Conservation (phyloP, 768 basidiomycete genomes). For the Tylopilus felleus region DNA sequence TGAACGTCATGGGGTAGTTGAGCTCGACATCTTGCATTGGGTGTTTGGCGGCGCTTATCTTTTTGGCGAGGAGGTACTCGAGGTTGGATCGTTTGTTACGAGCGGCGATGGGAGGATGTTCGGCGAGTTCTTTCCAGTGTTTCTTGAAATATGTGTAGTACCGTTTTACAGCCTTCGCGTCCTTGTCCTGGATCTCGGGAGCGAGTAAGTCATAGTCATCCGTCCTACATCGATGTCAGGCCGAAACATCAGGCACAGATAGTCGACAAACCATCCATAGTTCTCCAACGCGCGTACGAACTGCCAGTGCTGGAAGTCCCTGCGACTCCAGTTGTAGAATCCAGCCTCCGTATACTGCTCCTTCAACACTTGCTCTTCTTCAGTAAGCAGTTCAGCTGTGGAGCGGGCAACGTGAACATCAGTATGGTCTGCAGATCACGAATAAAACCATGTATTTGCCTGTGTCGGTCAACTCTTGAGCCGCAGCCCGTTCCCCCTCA, state of each 20-base stretch:
- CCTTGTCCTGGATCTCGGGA: constrained; percentile 82
- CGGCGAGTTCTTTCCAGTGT: constrained; percentile 73
- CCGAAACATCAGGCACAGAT: neutral
- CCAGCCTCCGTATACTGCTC: constrained; percentile 73
- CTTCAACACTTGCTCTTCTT: constrained; percentile 81
- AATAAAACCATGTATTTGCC: constrained; percentile 41
- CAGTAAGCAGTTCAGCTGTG: constrained; percentile 85
- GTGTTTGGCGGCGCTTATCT: constrained; percentile 78
- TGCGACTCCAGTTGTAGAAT: constrained; percentile 87
- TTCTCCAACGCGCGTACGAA: constrained; percentile 76
- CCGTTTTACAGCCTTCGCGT: constrained; percentile 65
- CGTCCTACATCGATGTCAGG: constrained; percentile 40
- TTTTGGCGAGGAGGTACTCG: constrained; percentile 72
- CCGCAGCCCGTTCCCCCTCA: constrained; percentile 73
- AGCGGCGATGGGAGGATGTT: constrained; percentile 76
- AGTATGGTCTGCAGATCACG: neutral
- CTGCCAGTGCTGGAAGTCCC: constrained; percentile 93
- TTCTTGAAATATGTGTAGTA: constrained; percentile 87
- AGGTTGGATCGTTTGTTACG: constrained; percentile 82
- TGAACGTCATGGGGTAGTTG: constrained; percentile 94
- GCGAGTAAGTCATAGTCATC: constrained; percentile 68
- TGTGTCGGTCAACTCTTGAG: constrained; percentile 85
- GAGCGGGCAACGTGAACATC: neutral
- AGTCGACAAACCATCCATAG: constrained; percentile 78
- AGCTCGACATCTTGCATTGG: constrained; percentile 98